A percentile compares a stretch with the other conserved stretches of the same genome.
These are phyloP conservation scores for Taiozyma sp. DNA, from an alignment of 1,139 yeast genomes.

Conservation along the genomic window DNA sequence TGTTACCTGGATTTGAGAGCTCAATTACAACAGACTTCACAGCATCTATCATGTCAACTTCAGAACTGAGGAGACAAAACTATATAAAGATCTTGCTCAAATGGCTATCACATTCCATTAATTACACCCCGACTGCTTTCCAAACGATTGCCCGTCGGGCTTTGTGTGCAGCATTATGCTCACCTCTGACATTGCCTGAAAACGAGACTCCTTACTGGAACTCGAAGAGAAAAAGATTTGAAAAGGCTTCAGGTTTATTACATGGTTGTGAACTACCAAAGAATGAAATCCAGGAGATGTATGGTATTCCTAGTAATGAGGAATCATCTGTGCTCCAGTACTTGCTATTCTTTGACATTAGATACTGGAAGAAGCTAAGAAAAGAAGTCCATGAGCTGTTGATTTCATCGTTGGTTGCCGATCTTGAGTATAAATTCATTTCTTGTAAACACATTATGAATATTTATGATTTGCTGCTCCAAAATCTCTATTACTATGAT, in stretches of 20 bases:
- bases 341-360: constrained; percentile 49
- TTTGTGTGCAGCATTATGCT: constrained; percentile 24
- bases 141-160: constrained; percentile 31
- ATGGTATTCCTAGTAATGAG: background rate
- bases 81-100: constrained; percentile 37
- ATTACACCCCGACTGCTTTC: constrained; percentile 29
- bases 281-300: constrained; percentile 21
- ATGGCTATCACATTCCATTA: constrained; percentile 47
- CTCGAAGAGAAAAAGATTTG: constrained; percentile 17
- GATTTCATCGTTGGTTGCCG: constrained; percentile 51
- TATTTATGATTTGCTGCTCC: constrained; percentile 50
- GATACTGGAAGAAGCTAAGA: constrained; percentile 50
- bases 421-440: constrained; percentile 37
- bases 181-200: constrained; percentile 6
- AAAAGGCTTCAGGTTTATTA: constrained; percentile 25
- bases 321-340: constrained; percentile 33
- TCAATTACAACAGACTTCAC: constrained; percentile 49
- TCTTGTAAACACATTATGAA: constrained; percentile 51
- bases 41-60: constrained; percentile 46
- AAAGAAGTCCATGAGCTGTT: constrained; percentile 41
- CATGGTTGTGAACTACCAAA: constrained; percentile 38
- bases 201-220: constrained; percentile 23
- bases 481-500: constrained; percentile 46
- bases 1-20: constrained; percentile 28
- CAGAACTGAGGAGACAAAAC: constrained; percentile 46